Conservation (phyloP, 768 basidiomycete genomes). For the Suillus plorans region DNA sequence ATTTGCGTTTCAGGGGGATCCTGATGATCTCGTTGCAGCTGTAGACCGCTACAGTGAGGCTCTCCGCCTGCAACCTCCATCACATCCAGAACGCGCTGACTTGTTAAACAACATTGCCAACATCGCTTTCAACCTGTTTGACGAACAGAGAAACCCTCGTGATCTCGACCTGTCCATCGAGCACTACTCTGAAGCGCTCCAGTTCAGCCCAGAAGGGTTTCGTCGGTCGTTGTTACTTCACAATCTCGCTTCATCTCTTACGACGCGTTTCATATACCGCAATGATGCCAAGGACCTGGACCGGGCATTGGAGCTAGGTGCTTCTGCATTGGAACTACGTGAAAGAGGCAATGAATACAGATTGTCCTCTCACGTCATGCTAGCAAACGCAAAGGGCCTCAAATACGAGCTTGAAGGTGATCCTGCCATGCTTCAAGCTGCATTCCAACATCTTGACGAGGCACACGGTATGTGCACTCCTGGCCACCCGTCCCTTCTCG, state of each 20-base stretch:
- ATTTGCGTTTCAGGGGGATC: constrained; percentile 4
- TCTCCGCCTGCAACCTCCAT: constrained; percentile 6
- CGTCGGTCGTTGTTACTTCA: constrained; percentile 8
- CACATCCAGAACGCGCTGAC: constrained; percentile 10
- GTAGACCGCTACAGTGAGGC: background rate
- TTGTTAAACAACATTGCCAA: constrained; percentile 15
- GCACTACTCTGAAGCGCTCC: constrained; percentile 26
- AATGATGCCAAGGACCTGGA: constrained; percentile 23
- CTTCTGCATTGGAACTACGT: constrained; percentile 19
- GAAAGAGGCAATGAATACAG: constrained; percentile 20
- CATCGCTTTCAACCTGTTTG: constrained; percentile 25
- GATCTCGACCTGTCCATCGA: constrained; percentile 27
- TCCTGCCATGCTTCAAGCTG: constrained; percentile 22
- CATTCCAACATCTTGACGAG: constrained; percentile 24
- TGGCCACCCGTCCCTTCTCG: constrained; percentile 18
- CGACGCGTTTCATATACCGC: constrained; percentile 16
- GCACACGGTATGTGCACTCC: constrained; percentile 25
- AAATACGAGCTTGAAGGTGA: constrained; percentile 7
- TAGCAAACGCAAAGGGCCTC: background rate
- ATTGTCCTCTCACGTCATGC: background rate
- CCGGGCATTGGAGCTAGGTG: constrained; percentile 22
- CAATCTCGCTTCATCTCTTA: constrained; percentile 17
- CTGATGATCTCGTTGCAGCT: constrained; percentile 2
- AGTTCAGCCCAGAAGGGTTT: constrained; percentile 10
- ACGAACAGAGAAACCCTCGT: constrained; percentile 17